Base-by-base conservation (phyloP, 2,329 filamentous ascomycete genomes). In the Diaporthe helianthi region DNA sequence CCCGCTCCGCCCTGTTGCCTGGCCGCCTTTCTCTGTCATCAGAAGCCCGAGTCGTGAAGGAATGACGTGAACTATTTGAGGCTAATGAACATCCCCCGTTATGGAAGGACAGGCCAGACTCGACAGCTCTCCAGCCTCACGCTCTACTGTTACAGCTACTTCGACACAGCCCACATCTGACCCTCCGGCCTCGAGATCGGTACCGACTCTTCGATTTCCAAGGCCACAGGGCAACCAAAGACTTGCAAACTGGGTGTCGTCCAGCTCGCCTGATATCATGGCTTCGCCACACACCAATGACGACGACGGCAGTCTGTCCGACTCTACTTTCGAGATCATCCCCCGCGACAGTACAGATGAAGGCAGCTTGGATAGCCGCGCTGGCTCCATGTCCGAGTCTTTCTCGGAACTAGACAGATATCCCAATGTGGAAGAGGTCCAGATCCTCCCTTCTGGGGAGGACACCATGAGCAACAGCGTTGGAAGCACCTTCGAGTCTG, bases 161-260 rank as follows among this genome's bases (percentile, higher is more conserved):
- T 67, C 58, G 73, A 75, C 33, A 73, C 76, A 24, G 73, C 75
- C 67, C 73, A 74, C 70, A 78, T 65, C 41, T 67, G 67, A 54
- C n/a, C 29, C 47, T 41, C 51, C 66, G 64, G 65, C 29, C 55
- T 70, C 71, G 51, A 67, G 44, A 41, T 69, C 71, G 46, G 81
- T 84, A 65, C 85, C 85, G 5, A 82, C 81, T 33, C 81, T 89
- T 54, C 84, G 86, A 69, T 89, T 89, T 68, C 87, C 87, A 67
- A 82, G 80, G 52, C 87, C 87, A 0, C 82, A 84, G 74, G 87
- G 85, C 65, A 88, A 84, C 72, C 81, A 82, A 67, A 80, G 83
- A 61, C 84, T 89, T 49, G 86, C 86, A 74, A 85, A 86, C 81
- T 89, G 86, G 86, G 81, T 89, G 60, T 87, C 85, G 8, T 84